A percentile compares a stretch with the other conserved stretches of the same genome.
Conservation (phyloP, 106 monocot genomes). For the Acanthochlamys bracteata region DNA sequence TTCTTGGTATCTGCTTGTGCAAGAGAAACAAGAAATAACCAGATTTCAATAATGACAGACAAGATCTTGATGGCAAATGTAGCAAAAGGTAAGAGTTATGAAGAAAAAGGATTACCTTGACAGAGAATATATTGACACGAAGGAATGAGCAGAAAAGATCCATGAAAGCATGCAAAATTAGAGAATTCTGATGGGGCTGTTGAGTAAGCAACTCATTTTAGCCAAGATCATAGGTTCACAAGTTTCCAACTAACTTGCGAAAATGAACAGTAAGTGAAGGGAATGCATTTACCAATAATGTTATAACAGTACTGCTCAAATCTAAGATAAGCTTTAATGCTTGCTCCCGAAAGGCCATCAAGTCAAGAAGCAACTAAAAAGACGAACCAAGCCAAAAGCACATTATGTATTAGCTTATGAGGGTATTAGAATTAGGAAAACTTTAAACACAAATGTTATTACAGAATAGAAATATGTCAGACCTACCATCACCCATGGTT, state of each 20-base stretch:
- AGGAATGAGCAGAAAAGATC: constrained; percentile 98
- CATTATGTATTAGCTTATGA: no score
- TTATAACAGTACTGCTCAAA: constrained; percentile 96
- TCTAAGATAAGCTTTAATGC: constrained; percentile 87
- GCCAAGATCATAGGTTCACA: background rate
- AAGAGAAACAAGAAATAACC: no score
- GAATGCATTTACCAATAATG: constrained; percentile 51
- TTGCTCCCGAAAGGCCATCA: constrained; percentile 99
- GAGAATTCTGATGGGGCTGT: constrained; percentile 98
- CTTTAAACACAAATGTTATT: no score
- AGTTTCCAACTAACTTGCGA: no score
- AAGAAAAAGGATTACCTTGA: constrained; percentile 40
- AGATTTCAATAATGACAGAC: no score
- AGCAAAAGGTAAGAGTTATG: background rate
- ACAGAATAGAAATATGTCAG: no score
- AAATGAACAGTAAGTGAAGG: no score
- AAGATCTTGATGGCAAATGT: no score
- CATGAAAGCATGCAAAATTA: constrained; percentile 99
- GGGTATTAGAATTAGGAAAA: no score
- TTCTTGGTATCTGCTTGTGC: constrained; percentile 83
- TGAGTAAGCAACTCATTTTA: constrained; percentile 14
- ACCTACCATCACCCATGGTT: constrained; percentile 87
- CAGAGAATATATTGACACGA: constrained; percentile 87
- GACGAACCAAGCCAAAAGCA: background rate
- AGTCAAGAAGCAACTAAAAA: constrained; percentile 79